These are phyloP conservation scores for Rhodofomes roseus DNA, from an alignment of 1,284 basidiomycete genomes.

Conservation along the genomic window DNA sequence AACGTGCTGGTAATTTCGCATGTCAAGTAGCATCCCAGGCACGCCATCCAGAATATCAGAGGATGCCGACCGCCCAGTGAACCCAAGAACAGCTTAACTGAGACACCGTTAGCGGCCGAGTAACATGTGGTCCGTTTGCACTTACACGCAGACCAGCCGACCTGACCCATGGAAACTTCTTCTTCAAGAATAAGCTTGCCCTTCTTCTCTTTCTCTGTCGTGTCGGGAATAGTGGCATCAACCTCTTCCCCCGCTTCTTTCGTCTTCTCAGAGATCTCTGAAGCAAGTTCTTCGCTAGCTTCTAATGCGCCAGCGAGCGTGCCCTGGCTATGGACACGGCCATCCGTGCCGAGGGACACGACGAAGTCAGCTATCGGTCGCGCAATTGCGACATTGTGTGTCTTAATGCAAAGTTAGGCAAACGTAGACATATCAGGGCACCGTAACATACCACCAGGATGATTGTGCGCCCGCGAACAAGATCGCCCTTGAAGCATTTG, in stretches of 20 bases:
- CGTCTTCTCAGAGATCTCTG: conserved; percentile 37
- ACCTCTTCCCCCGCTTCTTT: conserved; percentile 38
- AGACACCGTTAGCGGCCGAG: conserved; percentile 3
- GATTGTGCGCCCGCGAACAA: conserved; percentile 67
- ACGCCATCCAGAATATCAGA: conserved; percentile 30
- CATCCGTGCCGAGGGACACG: conserved; percentile 52
- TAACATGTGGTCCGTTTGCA: not conserved
- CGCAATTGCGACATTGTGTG: conserved; percentile 69
- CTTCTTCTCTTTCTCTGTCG: conserved; percentile 22
- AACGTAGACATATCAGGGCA: not conserved
- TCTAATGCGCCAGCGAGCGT: conserved; percentile 40
- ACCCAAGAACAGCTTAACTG: conserved; percentile 29
- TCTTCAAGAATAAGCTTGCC: conserved; percentile 57
- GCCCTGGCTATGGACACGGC: conserved; percentile 47
- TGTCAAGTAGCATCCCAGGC: conserved; percentile 20
- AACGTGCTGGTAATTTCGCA: conserved; percentile 11
- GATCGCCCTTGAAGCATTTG: conserved; percentile 66
- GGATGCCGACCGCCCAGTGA: conserved; percentile 29
- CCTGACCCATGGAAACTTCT: conserved; percentile 54
- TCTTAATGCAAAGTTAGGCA: conserved; percentile 35
- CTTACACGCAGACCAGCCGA: conserved; percentile 43
- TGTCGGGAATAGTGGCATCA: conserved; percentile 31
- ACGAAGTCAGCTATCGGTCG: conserved; percentile 61
- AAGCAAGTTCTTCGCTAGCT: conserved; percentile 35
- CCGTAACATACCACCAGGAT: conserved; percentile 58